Evolutionary conservation across 73 alveolate species (phyloP).

Genomic region (Chromera velia): DNA sequence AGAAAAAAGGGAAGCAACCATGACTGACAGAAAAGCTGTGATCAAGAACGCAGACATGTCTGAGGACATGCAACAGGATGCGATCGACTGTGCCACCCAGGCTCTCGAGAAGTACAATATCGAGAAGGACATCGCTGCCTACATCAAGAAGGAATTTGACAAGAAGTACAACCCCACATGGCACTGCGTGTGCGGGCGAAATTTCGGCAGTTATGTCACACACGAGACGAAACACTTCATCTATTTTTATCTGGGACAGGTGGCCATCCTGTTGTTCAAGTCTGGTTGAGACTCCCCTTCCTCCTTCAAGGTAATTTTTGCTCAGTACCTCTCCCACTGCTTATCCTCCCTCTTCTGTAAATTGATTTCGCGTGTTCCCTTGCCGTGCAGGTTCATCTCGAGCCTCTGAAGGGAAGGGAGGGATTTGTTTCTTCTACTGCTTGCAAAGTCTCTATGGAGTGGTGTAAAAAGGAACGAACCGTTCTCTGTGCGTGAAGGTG

Average conservation of each 20-base stretch:
- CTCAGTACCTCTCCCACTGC: too few relatives aligned
- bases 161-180: conserved; percentile 99
- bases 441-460: too few relatives aligned
- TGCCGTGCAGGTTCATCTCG: too few relatives aligned
- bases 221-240: conserved; percentile 96
- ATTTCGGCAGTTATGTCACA: conserved; percentile 89
- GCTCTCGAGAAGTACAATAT: conserved; percentile 29
- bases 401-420: too few relatives aligned
- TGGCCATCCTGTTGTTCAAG: conserved; percentile 77
- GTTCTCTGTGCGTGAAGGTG: too few relatives aligned
- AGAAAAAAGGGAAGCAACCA: too few relatives aligned
- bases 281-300: conserved; percentile 53
- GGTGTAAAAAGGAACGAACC: too few relatives aligned
- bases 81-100: conserved; percentile 91
- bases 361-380: too few relatives aligned
- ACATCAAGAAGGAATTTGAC: conserved; percentile 98
- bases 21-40: conserved; percentile 67
- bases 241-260: conserved; percentile 90
- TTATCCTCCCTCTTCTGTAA: too few relatives aligned
- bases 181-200: conserved; percentile 86
- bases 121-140: conserved; percentile 73
- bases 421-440: too few relatives aligned
- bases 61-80: conserved; percentile 95
- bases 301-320: too few relatives aligned
- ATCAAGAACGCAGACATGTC: conserved; percentile 94